Conservation (phyloP, 225 moss, liverwort and hornwort genomes). For the Pleurozium schreberi region DNA sequence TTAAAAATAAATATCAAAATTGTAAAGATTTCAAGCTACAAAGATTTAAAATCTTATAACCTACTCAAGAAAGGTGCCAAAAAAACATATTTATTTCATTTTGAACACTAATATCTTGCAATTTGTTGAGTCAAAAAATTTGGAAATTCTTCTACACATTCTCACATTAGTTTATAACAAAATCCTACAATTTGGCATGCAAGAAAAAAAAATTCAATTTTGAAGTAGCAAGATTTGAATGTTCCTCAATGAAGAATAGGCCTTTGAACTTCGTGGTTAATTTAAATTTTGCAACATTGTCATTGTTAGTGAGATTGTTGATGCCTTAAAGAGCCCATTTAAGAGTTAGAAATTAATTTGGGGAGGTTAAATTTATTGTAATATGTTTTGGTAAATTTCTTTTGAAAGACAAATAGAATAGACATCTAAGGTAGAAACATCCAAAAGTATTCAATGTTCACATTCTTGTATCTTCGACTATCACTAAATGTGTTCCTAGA, state of each 20-base stretch:
- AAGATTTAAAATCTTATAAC: neutral
- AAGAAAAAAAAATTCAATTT: neutral
- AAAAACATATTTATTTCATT: no score
- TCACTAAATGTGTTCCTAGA: no score
- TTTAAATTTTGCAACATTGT: rapidly evolving
- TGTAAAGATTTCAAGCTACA: neutral
- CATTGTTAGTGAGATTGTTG: rapidly evolving
- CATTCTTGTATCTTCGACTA: no score
- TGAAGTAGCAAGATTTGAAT: neutral
- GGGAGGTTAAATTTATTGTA: neutral
- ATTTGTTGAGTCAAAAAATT: rapidly evolving
- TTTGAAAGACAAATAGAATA: neutral
- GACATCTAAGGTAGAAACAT: no score
- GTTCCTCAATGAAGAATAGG: neutral
- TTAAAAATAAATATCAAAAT: neutral
- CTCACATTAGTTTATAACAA: neutral
- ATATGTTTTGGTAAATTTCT: rapidly evolving
- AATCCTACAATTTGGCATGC: rapidly evolving
- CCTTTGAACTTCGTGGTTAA: no score
- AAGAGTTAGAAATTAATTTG: neutral
- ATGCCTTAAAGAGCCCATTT: neutral
- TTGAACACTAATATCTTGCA: neutral
- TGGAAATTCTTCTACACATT: neutral
- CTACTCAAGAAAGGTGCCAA: rapidly evolving
- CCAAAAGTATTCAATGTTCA: no score